Conservation (phyloP, 2,329 filamentous ascomycete genomes). For the Colletotrichum karsti region DNA sequence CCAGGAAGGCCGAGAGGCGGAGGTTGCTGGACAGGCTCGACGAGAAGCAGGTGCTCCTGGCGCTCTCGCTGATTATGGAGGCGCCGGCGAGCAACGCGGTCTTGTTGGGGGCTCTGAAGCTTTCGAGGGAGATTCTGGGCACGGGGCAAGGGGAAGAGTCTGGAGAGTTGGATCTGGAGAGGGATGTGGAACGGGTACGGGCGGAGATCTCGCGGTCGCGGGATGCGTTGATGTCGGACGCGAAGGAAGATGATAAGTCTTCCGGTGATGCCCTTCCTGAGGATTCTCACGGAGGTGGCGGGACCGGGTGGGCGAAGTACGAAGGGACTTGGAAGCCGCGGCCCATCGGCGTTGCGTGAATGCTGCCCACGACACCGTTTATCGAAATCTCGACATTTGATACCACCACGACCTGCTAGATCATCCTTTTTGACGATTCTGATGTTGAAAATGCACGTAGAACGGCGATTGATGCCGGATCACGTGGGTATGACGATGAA, state of each 20-base stretch:
- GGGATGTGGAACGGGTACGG: slow-evolving; percentile 35
- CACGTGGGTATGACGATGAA: slow-evolving; percentile 18
- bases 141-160: slow-evolving; percentile 26
- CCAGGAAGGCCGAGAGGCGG: slow-evolving; percentile 34
- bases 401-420: not conserved
- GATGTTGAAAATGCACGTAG: not conserved
- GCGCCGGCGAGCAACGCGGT: slow-evolving; percentile 51
- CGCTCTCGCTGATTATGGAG: slow-evolving; percentile 48
- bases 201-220: slow-evolving; percentile 29
- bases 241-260: not conserved
- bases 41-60: slow-evolving; percentile 43
- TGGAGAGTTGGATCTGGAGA: slow-evolving; percentile 5
- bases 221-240: slow-evolving; percentile 16
- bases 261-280: slow-evolving; percentile 10
- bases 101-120: slow-evolving; percentile 52
- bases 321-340: slow-evolving; percentile 64
- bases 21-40: slow-evolving; percentile 46
- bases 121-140: slow-evolving; percentile 51
- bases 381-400: not conserved
- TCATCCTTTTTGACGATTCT: not conserved
- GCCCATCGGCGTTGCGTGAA: slow-evolving; percentile 64
- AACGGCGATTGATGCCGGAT: not conserved
- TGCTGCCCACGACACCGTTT: too few species aligned
- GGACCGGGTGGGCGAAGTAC: slow-evolving; percentile 57
- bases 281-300: slow-evolving; percentile 22